Base-by-base conservation (phyloP, 2,329 filamentous ascomycete species). In the Cladobotryum protrusum region DNA sequence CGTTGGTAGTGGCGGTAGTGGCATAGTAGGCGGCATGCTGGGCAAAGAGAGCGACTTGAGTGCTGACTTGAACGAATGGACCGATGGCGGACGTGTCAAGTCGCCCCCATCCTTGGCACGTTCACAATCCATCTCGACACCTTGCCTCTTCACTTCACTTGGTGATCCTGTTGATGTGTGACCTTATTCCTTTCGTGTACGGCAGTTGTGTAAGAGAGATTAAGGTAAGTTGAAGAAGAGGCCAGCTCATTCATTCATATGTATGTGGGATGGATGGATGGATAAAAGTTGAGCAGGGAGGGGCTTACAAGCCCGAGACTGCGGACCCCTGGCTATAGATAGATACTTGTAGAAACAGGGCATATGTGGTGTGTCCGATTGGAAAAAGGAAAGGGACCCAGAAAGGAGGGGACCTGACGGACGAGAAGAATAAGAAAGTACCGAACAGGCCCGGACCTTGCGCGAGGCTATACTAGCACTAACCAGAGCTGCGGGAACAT, bases 41-140 rank as follows among this genome's bases (percentile, higher is more conserved):
- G 37, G 42, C 29, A 54, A 24, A 37, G 45, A 35, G 34, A 49
- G 45, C 15, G 46, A 24, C 7, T 44, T 45, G 43, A 48, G 43
- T 5, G 35, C 43, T 8, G 45, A 40, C 15, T 47, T 44, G 17
- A 50, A 49, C 18, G 53, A 53, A 43, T 52, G 48, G 19, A 52
- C 39, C 5, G 51, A 53, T 11, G 40, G 34, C 17, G 48, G 51
- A 11, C 53, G 51, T 19, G 39, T 46, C 32, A 47, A 40, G 34
- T 17, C 33, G 36, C 40, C 12, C 15, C 12, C n/a, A 5, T 34
- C 33, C 36, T 43, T 52, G 32, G 42, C 35, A 14, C 47, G 44
- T 15, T 45, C 40, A 14, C 24, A 46, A 40, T 52, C 49, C 52
- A 55, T 55, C 8, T 41, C 29, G 40, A 50, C 13, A 34, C 49